Evolutionary conservation across 148 eudicot genomes (phyloP).

Genomic region (Rhododendron molle): DNA sequence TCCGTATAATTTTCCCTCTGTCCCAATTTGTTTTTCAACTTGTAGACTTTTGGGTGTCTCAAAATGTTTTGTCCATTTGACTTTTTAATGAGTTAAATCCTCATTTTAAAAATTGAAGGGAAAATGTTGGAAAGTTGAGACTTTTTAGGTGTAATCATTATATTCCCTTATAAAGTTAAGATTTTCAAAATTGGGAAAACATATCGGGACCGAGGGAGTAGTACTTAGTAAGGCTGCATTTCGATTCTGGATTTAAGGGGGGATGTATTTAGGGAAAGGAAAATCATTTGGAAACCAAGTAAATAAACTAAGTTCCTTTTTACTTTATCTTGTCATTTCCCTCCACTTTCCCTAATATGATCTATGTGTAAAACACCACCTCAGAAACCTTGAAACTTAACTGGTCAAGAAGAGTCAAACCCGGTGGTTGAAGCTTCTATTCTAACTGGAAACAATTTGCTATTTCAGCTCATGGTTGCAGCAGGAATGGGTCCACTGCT

Average conservation of each 20-base stretch:
- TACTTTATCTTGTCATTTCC: neutral
- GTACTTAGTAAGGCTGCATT: neutral
- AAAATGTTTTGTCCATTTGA: neutral
- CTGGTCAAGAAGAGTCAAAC: neutral
- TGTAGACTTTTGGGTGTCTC: neutral
- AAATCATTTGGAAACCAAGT: neutral
- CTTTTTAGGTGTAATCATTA: neutral
- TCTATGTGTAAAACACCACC: neutral
- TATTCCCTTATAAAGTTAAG: neutral
- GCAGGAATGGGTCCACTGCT: slow-evolving; percentile 93
- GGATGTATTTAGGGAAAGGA: neutral
- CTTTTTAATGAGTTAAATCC: neutral
- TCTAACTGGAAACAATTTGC: slow-evolving; percentile 19
- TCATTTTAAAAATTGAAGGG: neutral
- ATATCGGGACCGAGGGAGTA: neutral
- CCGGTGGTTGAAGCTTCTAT: neutral
- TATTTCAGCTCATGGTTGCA: slow-evolving; percentile 69
- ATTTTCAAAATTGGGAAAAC: neutral
- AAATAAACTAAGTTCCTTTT: neutral
- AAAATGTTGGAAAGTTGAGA: too few species aligned
- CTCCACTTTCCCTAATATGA: neutral
- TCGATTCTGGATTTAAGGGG: neutral
- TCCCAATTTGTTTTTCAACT: neutral
- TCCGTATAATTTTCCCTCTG: neutral
- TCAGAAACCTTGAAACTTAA: neutral